Conservation (phyloP, 345 rosid genomes). For the Eucalyptus pauciflora region DNA sequence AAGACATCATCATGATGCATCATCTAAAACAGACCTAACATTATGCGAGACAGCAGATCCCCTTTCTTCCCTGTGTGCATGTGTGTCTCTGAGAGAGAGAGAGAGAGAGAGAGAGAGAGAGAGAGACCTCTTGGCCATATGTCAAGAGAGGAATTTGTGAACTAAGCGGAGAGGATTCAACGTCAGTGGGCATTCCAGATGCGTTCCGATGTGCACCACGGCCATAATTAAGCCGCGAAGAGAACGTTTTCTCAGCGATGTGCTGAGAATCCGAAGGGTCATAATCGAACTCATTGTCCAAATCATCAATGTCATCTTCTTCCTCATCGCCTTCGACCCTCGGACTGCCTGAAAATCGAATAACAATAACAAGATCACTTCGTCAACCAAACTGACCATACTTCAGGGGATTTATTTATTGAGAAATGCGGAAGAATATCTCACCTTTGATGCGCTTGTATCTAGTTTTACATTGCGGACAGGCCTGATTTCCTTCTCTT, state of each 20-base stretch:
- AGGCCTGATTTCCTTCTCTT: slow-evolving; percentile 91
- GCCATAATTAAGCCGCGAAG: slow-evolving; percentile 5
- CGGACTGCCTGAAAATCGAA: slow-evolving; percentile 56
- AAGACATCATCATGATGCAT: not conserved
- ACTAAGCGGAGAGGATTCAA: slow-evolving; percentile 53
- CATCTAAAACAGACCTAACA: not conserved
- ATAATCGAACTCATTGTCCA: slow-evolving; percentile 84
- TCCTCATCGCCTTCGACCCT: slow-evolving; percentile 97
- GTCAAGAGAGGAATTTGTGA: slow-evolving; percentile 89
- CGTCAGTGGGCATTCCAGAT: slow-evolving; percentile 36
- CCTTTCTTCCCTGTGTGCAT: not conserved
- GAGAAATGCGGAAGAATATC: not conserved
- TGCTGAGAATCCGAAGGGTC: slow-evolving; percentile 54
- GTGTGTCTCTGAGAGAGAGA: not conserved
- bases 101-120: not conserved
- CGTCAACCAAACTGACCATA: not conserved
- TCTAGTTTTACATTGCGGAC: slow-evolving; percentile 95
- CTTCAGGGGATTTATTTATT: not conserved
- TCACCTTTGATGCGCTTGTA: slow-evolving; percentile 85
- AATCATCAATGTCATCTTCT: slow-evolving; percentile 86
- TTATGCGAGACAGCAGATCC: not conserved
- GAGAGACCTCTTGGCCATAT: slow-evolving; percentile 70
- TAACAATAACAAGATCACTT: not conserved
- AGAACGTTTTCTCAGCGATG: slow-evolving; percentile 16
- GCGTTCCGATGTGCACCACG: slow-evolving; percentile 19